Base-by-base conservation (phyloP, 2,329 filamentous ascomycete species). In the Colletotrichum lini region DNA sequence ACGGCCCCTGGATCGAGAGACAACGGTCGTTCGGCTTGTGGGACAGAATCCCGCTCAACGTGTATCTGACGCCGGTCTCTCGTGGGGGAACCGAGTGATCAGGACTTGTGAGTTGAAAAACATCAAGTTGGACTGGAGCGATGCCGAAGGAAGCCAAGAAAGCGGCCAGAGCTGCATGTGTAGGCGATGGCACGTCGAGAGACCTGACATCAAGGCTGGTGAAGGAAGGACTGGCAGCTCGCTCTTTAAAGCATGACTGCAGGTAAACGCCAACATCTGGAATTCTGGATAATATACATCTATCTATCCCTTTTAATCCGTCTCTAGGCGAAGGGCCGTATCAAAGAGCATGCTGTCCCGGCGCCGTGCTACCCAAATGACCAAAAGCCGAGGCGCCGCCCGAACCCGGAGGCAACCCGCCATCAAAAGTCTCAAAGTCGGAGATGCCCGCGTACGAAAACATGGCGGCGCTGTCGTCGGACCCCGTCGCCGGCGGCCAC, bases 11-110 rank as follows among this genome's bases (percentile, higher is more conserved):
- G 60, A 63, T 63, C 3, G 45, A 44, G 35, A 53, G 23, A 40
- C 60, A 63, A n/a, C 49, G n/a, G 18, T 3, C 21, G 2, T 63
- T 63, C 4, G 38, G 47, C 7, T 6, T 63, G 16, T 63, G 60
- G 60, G 49, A n/a, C 21, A 63, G 60, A 53, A 21, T 53, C 3
- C 60, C 60, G 23, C 47, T 63, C 8, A 44, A 44, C 4, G 49
- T 63, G 6, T n/a, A 44, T 15, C 38, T 63, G 2, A 63, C 52
- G 21, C 35, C 60, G 42, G n/a, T 61, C 16, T 6, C 44, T 15
- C 44, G 30, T 50, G 8, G 7, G 40, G 8, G 1, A 2, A 35
- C 18, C 45, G 12, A 57, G 42, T n/a, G 50, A 62, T 5, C 35
- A 2, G 21, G 5, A 16, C 44, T 45, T 12, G 35, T 30, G 50